A percentile compares a stretch with the other conserved stretches of the same genome.
These are phyloP conservation scores for Backusella macrospora DNA, from an alignment of 192 early-diverging fungal genomes.

Conservation along the genomic window DNA sequence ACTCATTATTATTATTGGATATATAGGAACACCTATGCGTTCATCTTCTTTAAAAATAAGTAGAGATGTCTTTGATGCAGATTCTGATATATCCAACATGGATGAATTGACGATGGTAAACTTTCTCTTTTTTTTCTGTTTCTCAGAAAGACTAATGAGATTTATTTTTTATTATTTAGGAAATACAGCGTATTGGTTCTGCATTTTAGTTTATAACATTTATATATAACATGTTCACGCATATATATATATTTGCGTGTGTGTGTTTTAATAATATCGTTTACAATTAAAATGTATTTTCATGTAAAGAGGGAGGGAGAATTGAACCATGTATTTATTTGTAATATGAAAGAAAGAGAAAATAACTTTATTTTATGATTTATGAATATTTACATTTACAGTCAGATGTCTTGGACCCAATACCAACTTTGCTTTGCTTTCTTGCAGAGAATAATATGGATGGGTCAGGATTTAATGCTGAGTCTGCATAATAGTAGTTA, in stretches of 20 bases:
- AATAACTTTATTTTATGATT: too few species aligned
- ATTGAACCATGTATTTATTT: too few species aligned
- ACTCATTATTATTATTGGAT: background rate
- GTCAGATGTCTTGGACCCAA: too few species aligned
- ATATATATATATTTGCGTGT: too few species aligned
- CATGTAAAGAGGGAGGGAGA: background rate
- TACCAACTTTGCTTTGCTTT: too few species aligned
- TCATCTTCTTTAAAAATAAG: constrained; percentile 9
- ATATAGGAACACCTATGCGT: background rate
- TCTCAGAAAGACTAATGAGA: background rate
- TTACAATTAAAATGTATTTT: background rate
- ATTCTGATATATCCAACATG: constrained; percentile 21
- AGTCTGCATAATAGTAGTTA: too few species aligned
- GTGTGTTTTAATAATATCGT: too few species aligned
- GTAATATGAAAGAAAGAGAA: too few species aligned
- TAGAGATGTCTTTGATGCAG: constrained; percentile 18
- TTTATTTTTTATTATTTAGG: background rate
- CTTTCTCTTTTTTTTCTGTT: background rate
- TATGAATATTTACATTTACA: too few species aligned
- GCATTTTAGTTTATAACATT: background rate
- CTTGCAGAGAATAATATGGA: too few species aligned
- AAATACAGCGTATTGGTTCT: constrained; percentile 24
- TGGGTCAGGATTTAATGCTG: too few species aligned
- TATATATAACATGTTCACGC: too few species aligned
- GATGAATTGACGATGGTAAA: constrained; percentile 20